Evolutionary conservation across 805 yeast genomes (phyloP).

Genomic region (Teunomyces kruisii): DNA sequence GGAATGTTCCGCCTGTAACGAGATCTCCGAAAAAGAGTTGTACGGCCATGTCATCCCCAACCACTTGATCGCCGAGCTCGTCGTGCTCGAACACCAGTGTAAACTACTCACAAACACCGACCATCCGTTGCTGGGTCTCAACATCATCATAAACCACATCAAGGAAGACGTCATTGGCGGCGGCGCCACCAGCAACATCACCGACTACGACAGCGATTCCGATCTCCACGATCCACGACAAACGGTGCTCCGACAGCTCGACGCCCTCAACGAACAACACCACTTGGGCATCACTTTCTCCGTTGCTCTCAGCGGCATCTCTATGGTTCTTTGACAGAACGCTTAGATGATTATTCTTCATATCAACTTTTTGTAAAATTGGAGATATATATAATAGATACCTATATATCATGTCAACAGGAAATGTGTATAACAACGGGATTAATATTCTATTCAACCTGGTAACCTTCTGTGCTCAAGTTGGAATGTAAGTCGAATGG

Average conservation of each 20-base stretch:
- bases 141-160: slow-evolving; percentile 48
- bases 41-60: slow-evolving; percentile 83
- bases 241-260: slow-evolving; percentile 50
- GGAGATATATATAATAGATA: background rate
- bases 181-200: slow-evolving; percentile 2
- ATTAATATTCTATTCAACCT: slow-evolving; percentile 25
- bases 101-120: slow-evolving; percentile 10
- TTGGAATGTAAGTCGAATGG: slow-evolving; percentile 69
- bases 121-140: slow-evolving; percentile 42
- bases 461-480: slow-evolving; percentile 58
- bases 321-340: slow-evolving; percentile 22
- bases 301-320: slow-evolving; percentile 56
- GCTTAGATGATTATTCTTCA: background rate
- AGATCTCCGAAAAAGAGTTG: slow-evolving; percentile 38
- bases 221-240: slow-evolving; percentile 50
- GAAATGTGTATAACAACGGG: background rate
- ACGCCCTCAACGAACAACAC: slow-evolving; percentile 31
- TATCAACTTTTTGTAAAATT: background rate
- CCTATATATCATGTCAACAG: background rate
- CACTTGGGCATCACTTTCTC: slow-evolving; percentile 48
- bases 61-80: slow-evolving; percentile 58
- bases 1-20: slow-evolving; percentile 65
- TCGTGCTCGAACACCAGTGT: slow-evolving; percentile 18
- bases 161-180: slow-evolving; percentile 56
- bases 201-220: slow-evolving; percentile 24